Evolutionary conservation across 306 rosid genomes (phyloP), one percentile per base, ranked within the genome.

Genomic region (Prunus armeniaca): DNA sequence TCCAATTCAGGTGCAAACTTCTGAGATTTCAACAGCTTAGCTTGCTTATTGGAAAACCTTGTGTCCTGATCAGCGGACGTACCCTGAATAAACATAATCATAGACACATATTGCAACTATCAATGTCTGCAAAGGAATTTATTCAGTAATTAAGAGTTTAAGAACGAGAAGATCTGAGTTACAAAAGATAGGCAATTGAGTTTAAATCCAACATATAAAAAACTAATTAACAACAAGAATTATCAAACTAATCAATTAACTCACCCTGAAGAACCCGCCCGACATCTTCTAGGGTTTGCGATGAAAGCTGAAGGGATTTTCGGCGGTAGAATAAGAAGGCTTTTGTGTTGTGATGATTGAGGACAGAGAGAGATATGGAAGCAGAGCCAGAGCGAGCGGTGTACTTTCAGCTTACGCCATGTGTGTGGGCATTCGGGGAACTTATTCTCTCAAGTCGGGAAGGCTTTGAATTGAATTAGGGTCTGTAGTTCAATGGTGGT

Each of bases 21-120:
- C 86, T 96, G 99, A 51, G 99, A 91, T 57, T 96, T 96, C 83
- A 96, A 4, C 80, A 96, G 87, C 89, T 92, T 96, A 20, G 97
- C 97, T 80, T 96, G 97, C 90, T 96, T 96, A 81, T 96, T 96
- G 47, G 99, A 96, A 83, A 96, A 96, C 47, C 99, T 84, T 46
- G 99, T 92, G 88, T 96, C 99, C 81, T 96, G 99, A 78, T 91
- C 99, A 22, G 99, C 97, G 58, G 98, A 87, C 20, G 99, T 96
- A 18, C 99, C 99, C 99, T 96, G 55, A 79, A 67, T 24, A 27
- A 3, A 80, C 27, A 68, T 65, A 78, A 28, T 24, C 79, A 71
- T 22, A 34, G 41, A 27, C 32, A 52, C 18, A 45, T 10, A 77
- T 45, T 56, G 6, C 2, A 80, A 52, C 47, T 12, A 67, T 61